phyloP scores from a whole-genome alignment of 2,329 filamentous ascomycete species.

The Trichoderma cornu-damae region DNA sequence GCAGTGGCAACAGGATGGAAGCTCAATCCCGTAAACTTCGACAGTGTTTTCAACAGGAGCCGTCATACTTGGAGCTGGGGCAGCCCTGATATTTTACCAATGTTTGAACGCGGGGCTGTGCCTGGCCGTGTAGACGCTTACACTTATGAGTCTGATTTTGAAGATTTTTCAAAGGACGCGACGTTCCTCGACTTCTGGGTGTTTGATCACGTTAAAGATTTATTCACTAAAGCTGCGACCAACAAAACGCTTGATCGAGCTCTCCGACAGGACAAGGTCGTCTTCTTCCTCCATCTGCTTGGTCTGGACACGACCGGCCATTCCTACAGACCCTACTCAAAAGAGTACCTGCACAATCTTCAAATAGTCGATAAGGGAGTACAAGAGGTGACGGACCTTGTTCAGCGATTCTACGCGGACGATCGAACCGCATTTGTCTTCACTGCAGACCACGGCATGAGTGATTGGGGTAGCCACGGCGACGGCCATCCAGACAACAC shows the following conservation, averaged over 20 bases:
- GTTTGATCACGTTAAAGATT: slow-evolving; percentile 83
- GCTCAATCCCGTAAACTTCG: slow-evolving; percentile 94
- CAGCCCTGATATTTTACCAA: slow-evolving; percentile 91
- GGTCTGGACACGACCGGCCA: slow-evolving; percentile 91
- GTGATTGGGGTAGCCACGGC: slow-evolving; percentile 97
- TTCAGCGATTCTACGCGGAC: slow-evolving; percentile 80
- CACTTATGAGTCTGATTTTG: slow-evolving; percentile 75
- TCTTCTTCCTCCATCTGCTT: slow-evolving; percentile 92
- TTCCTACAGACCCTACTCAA: slow-evolving; percentile 80
- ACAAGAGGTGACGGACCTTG: slow-evolving; percentile 71
- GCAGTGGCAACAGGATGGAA: slow-evolving; percentile 98
- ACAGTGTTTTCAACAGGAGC: slow-evolving; percentile 97
- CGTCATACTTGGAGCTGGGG: slow-evolving; percentile 99
- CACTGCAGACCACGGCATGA: slow-evolving; percentile 98
- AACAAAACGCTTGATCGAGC: slow-evolving; percentile 70
- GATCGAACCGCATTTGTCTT: slow-evolving; percentile 91
- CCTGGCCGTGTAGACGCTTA: slow-evolving; percentile 83
- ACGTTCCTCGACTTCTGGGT: slow-evolving; percentile 86
- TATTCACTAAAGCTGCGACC: slow-evolving; percentile 74
- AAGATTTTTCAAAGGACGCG: slow-evolving; percentile 85
- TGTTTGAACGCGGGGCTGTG: slow-evolving; percentile 93
- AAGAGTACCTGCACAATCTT: slow-evolving; percentile 91
- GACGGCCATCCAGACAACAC: slow-evolving; percentile 98
- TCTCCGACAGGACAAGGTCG: slow-evolving; percentile 75
- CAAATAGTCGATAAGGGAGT: slow-evolving; percentile 91